phyloP scores from a whole-genome alignment of 2,329 filamentous ascomycete species.

The Eutypella sp. region DNA sequence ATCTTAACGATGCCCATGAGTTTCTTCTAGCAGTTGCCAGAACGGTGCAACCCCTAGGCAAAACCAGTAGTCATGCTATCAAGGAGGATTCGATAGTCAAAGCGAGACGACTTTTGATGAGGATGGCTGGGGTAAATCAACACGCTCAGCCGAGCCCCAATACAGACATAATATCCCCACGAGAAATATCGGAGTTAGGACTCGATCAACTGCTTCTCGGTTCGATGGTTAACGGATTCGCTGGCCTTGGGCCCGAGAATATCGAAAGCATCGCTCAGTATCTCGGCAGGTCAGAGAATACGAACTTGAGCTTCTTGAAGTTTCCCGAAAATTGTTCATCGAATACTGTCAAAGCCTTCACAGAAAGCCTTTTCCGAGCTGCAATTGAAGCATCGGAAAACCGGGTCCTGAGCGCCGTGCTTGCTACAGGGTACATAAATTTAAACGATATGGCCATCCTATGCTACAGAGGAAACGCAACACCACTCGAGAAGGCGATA shows the following conservation, averaged over 20 bases:
- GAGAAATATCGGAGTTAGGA: neutral
- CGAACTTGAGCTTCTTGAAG: neutral
- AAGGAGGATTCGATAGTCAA: neutral
- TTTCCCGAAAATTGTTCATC: neutral
- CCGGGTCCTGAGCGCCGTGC: neutral
- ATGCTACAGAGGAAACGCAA: neutral
- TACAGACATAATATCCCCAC: neutral
- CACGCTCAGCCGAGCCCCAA: neutral
- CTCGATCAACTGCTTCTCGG: neutral
- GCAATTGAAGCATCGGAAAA: neutral
- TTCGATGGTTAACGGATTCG: neutral
- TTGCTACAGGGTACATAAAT: neutral
- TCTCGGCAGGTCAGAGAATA: neutral
- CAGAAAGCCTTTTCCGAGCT: neutral
- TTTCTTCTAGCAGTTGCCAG: neutral
- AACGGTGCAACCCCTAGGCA: neutral
- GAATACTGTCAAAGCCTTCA: neutral
- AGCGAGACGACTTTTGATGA: neutral
- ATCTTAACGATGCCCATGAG: neutral
- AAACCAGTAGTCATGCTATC: neutral
- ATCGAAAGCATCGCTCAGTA: neutral
- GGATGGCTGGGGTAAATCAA: neutral
- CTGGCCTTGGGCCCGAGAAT: neutral
- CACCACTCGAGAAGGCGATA: neutral
- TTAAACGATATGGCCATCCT: neutral